Base-by-base conservation (phyloP, 768 basidiomycete genomes). In the Sporobolomyces pararoseus region DNA sequence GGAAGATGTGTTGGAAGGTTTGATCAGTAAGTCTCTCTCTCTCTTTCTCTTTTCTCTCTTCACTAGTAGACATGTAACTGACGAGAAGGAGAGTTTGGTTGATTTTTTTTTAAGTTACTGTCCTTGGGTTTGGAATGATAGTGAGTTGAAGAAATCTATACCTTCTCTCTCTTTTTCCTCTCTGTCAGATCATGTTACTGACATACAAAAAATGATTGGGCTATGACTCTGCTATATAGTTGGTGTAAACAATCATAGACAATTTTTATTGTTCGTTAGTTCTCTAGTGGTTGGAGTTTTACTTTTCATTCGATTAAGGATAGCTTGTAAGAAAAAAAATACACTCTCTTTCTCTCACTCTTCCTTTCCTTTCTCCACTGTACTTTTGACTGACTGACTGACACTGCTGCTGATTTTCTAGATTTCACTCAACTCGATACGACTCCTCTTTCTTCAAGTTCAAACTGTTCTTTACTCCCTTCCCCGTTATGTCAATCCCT, bases 41-140 rank as follows among this genome's bases (percentile, higher is more conserved):
- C 13, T 63, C 59, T 63, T 7, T 53, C 66, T 68, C 31, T 42
- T 27, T 16, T 75, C 44, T 17, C 44, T 12, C 59, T 49, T 31
- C 4, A 13, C n/a, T 16, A 14, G 12, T 4, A 10, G 54, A 37
- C 31, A n/a, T 10, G 19, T 5, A 6, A 39, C 12, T 58, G 37
- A 42, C n/a, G n/a, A 23, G 19, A 23, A 23, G 39, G 17, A 42
- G 9, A 17, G 39, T 10, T 47, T 13, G 21, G 21, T 23, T 47
- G 46, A 23, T 47, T 12, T 25, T 31, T 1, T 7, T 34, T 63
- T 12, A 54, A 95, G 93, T 76, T 94, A 99, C 76, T 98, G 96
- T 75, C 96, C 95, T 2, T 99, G 96, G 96, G 88, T 97, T 21
- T 99, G 94, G 94, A 98, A 98, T 80, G 97, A 95, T 79, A 87